A percentile compares a stretch with the other conserved stretches of the same genome.
These are phyloP conservation scores for Phytophthora idaei DNA, from an alignment of 352 stramenopile genomes.

Conservation along the genomic window DNA sequence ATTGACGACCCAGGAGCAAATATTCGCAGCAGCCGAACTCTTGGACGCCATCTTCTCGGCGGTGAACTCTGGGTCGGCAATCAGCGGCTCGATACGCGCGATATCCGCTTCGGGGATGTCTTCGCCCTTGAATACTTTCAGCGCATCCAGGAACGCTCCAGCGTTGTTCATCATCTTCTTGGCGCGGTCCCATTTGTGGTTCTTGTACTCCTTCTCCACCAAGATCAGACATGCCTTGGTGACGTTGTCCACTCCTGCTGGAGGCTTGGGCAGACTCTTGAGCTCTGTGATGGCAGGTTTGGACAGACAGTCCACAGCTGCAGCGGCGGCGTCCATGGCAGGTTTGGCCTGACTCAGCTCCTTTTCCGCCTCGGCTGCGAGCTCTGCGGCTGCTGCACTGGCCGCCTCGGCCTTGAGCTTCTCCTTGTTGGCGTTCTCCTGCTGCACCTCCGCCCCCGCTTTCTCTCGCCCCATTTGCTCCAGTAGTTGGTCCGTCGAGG, in stretches of 20 bases:
- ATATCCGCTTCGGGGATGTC: slow-evolving; percentile 97
- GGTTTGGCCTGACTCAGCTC: slow-evolving; percentile 96
- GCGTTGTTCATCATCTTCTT: slow-evolving; percentile 99
- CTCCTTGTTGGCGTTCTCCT: slow-evolving; percentile 95
- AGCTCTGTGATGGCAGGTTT: slow-evolving; percentile 97
- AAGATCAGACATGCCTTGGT: slow-evolving; percentile 97
- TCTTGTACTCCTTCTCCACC: slow-evolving; percentile 98
- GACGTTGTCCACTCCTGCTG: slow-evolving; percentile 95
- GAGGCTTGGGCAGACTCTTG: slow-evolving; percentile 96
- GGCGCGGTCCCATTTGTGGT: slow-evolving; percentile 97
- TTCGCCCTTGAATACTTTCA: slow-evolving; percentile 94
- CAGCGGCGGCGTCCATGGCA: slow-evolving; percentile 95
- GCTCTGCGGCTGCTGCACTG: slow-evolving; percentile 91
- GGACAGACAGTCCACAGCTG: slow-evolving; percentile 96
- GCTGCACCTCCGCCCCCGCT: slow-evolving; percentile 93
- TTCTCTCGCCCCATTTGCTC: slow-evolving; percentile 95
- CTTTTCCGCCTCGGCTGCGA: slow-evolving; percentile 94
- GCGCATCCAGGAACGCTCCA: slow-evolving; percentile 92
- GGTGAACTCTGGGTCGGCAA: slow-evolving; percentile 94
- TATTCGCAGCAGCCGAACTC: slow-evolving; percentile 95
- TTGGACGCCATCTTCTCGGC: slow-evolving; percentile 97
- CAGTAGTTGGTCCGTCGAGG: slow-evolving; percentile 93
- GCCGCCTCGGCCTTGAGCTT: slow-evolving; percentile 92
- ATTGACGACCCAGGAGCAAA: slow-evolving; percentile 98
- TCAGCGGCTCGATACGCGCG: slow-evolving; percentile 89